Evolutionary conservation across 306 rosid species (phyloP).

Genomic region (Rubus parviflorus): DNA sequence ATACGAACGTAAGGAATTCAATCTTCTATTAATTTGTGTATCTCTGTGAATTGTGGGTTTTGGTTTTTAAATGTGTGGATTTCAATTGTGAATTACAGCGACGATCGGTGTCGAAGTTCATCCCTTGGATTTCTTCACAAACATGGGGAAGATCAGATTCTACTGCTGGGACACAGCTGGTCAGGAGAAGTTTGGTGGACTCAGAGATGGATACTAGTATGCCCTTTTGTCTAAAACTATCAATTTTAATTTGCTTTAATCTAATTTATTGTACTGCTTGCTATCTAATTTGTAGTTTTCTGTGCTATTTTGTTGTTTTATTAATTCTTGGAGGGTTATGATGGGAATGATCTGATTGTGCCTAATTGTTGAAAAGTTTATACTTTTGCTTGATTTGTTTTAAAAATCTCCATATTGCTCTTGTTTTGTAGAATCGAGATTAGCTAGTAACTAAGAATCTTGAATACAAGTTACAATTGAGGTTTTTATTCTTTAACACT

Average conservation of each 20-base stretch:
- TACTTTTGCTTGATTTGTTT: neutral
- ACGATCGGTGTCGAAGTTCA: slow-evolving; percentile 38
- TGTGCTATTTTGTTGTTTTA: neutral
- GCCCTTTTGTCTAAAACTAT: neutral
- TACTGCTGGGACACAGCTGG: slow-evolving; percentile 43
- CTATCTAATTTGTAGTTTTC: neutral
- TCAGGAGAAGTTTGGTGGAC: slow-evolving; percentile 36
- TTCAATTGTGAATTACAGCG: slow-evolving; percentile 7
- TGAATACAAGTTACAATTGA: neutral
- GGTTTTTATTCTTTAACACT: neutral
- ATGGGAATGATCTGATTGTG: neutral
- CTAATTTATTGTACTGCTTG: neutral
- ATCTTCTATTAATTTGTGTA: neutral
- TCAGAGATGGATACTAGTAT: slow-evolving; percentile 35
- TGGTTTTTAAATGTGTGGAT: neutral
- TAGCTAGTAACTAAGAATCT: neutral
- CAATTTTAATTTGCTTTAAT: neutral
- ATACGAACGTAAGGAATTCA: slow-evolving; percentile 30
- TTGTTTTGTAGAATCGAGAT: neutral
- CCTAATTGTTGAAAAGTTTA: too few relatives aligned
- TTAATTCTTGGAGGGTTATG: neutral
- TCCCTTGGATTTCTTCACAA: slow-evolving; percentile 33
- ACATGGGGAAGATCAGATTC: slow-evolving; percentile 34
- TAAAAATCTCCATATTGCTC: too few relatives aligned
- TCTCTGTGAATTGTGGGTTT: neutral